phyloP scores from a whole-genome alignment of 306 rosid genomes.

The Luffa aegyptiaca region DNA sequence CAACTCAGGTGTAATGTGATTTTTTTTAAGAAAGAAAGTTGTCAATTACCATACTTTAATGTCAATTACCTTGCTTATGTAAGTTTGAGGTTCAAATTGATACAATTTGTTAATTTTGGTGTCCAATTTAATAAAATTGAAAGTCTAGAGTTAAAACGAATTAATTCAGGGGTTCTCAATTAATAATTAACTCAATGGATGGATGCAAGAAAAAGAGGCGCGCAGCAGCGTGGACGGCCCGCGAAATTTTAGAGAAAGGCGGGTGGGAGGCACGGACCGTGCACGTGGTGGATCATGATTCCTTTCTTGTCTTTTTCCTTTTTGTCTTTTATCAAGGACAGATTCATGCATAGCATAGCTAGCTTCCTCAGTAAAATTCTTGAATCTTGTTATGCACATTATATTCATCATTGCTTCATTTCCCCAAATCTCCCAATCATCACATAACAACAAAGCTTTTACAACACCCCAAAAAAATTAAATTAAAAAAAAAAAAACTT shows the following conservation, averaged over 20 bases:
- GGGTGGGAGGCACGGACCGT: not conserved
- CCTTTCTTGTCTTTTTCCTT: too few species aligned
- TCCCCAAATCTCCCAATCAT: not conserved
- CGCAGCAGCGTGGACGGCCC: not conserved
- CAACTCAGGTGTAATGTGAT: too few species aligned
- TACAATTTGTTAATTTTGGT: too few species aligned
- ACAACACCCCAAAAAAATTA: not conserved
- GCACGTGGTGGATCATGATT: not conserved
- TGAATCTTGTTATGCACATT: not conserved
- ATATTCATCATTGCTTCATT: not conserved
- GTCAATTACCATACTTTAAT: too few species aligned
- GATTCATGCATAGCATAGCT: not conserved
- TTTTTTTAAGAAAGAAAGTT: too few species aligned
- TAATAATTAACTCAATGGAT: not conserved
- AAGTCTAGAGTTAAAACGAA: too few species aligned
- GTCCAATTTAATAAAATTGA: too few species aligned
- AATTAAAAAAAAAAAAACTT: not conserved
- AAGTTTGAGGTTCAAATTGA: too few species aligned
- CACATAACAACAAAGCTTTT: not conserved
- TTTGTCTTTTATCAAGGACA: not conserved
- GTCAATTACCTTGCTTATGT: too few species aligned
- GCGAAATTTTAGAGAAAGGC: not conserved
- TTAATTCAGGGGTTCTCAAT: too few species aligned
- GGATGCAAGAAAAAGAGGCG: not conserved
- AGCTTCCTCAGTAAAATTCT: not conserved